Evolutionary conservation across 306 rosid genomes (phyloP).

Genomic region (Sesbania bispinosa): DNA sequence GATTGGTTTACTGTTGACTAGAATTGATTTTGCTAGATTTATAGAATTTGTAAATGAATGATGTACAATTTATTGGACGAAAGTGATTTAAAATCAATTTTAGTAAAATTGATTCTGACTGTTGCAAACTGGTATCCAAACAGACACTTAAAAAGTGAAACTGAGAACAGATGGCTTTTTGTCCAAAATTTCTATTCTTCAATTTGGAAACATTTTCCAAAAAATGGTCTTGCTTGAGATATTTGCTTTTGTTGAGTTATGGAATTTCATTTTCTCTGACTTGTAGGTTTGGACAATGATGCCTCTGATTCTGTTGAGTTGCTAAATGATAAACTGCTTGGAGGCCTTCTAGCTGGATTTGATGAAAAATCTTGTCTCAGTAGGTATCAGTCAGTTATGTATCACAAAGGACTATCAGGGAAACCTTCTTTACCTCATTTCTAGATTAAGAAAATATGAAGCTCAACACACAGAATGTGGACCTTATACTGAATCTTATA

Average conservation of each 20-base stretch:
- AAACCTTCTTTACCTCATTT: conserved; percentile 58
- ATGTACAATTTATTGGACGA: too few species aligned
- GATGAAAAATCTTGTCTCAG: conserved; percentile 62
- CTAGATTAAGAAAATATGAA: conserved; percentile 59
- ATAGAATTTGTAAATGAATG: too few species aligned
- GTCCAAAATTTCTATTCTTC: neutral
- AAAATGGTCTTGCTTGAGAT: neutral
- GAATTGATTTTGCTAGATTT: too few species aligned
- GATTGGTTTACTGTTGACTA: too few species aligned
- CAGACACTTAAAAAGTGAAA: neutral
- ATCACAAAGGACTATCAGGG: conserved; percentile 36
- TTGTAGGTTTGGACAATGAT: conserved; percentile 32
- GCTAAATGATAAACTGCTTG: conserved; percentile 43
- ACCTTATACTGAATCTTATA: conserved; percentile 57
- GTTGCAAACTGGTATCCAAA: too few species aligned
- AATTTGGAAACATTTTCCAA: neutral
- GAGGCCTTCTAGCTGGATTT: conserved; percentile 59
- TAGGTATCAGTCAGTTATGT: conserved; percentile 50
- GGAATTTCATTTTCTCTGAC: conserved; percentile 18
- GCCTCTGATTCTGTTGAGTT: conserved; percentile 22
- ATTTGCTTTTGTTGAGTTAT: neutral
- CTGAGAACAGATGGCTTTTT: neutral
- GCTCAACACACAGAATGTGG: conserved; percentile 64
- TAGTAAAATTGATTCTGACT: too few species aligned
- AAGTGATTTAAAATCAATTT: too few species aligned